These are phyloP conservation scores for Candida gorgasii DNA, from an alignment of 805 yeast species.

Conservation along the genomic window DNA sequence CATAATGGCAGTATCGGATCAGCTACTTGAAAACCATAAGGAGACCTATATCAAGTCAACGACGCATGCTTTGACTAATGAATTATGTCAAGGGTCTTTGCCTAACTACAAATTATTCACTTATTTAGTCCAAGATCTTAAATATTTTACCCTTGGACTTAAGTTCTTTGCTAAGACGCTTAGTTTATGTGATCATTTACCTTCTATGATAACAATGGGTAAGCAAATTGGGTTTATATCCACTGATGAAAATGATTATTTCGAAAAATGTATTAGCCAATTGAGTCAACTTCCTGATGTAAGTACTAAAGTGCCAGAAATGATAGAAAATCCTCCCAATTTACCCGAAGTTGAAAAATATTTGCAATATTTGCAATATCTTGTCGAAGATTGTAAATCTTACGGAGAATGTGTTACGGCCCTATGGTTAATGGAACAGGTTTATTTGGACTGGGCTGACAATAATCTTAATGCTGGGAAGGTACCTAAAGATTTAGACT, in stretches of 20 bases:
- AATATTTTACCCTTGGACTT: constrained; percentile 45
- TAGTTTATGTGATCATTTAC: constrained; percentile 41
- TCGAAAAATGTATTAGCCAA: constrained; percentile 27
- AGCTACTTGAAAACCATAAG: constrained; percentile 15
- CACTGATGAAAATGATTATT: constrained; percentile 50
- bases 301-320: constrained; percentile 20
- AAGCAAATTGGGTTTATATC: constrained; percentile 54
- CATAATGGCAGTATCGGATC: constrained; percentile 14
- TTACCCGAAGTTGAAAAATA: constrained; percentile 41
- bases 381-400: constrained; percentile 25
- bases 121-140: constrained; percentile 51
- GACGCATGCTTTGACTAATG: constrained; percentile 43
- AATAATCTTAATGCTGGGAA: constrained; percentile 20
- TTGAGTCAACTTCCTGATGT: constrained; percentile 22
- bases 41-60: constrained; percentile 29
- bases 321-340: constrained; percentile 17
- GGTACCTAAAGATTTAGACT: constrained; percentile 32
- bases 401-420: constrained; percentile 47
- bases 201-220: constrained; percentile 41
- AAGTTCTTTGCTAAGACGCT: constrained; percentile 46
- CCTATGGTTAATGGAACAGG: constrained; percentile 49
- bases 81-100: constrained; percentile 48
- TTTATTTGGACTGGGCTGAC: constrained; percentile 55
- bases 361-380: constrained; percentile 30
- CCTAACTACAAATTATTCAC: constrained; percentile 42